A percentile compares a stretch with the other conserved stretches of the same genome.
Evolutionary conservation across 2,329 filamentous ascomycete genomes (phyloP).

Genomic region (Clonostachys rhizophaga): DNA sequence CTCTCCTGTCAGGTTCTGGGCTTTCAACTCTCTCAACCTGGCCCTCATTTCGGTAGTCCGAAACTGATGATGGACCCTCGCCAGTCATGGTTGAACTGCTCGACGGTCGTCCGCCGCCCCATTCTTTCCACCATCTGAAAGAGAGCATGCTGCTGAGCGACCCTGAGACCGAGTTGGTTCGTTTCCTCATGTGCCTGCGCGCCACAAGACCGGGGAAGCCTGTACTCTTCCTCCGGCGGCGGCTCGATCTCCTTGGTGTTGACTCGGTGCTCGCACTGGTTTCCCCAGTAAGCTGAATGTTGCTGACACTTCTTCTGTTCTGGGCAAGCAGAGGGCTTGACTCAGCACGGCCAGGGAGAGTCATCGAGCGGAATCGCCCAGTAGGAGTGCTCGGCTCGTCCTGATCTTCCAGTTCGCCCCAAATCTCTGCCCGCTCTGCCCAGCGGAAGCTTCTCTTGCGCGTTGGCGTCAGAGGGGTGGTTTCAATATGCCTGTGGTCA

Average conservation of each 20-base stretch:
- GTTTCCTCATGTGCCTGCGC: conserved; percentile 33
- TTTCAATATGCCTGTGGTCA: conserved; percentile 27
- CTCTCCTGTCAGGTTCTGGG: too few relatives aligned
- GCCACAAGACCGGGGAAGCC: conserved; percentile 59
- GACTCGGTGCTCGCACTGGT: conserved; percentile 20
- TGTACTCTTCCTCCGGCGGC: conserved; percentile 51
- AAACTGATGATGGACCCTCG: background rate
- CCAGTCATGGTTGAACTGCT: too few relatives aligned
- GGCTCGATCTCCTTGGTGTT: conserved; percentile 21
- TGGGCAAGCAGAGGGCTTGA: conserved; percentile 28
- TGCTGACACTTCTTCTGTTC: conserved; percentile 22
- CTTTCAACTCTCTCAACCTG: too few relatives aligned
- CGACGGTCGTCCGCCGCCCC: conserved; percentile 2
- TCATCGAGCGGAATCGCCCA: conserved; percentile 40
- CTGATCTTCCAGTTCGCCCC: conserved; percentile 82
- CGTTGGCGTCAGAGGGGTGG: conserved; percentile 28
- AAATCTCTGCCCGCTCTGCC: conserved; percentile 74
- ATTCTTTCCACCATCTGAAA: conserved; percentile 47
- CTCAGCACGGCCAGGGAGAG: conserved; percentile 36
- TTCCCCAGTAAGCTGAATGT: conserved; percentile 16
- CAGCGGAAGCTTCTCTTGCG: conserved; percentile 48
- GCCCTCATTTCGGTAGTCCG: background rate
- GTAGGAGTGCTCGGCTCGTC: conserved; percentile 36
- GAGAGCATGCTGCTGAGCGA: conserved; percentile 48
- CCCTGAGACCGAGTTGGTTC: conserved; percentile 37